These are phyloP conservation scores for Diplodia intermedia DNA, from an alignment of 2,329 filamentous ascomycete genomes.

Conservation along the genomic window DNA sequence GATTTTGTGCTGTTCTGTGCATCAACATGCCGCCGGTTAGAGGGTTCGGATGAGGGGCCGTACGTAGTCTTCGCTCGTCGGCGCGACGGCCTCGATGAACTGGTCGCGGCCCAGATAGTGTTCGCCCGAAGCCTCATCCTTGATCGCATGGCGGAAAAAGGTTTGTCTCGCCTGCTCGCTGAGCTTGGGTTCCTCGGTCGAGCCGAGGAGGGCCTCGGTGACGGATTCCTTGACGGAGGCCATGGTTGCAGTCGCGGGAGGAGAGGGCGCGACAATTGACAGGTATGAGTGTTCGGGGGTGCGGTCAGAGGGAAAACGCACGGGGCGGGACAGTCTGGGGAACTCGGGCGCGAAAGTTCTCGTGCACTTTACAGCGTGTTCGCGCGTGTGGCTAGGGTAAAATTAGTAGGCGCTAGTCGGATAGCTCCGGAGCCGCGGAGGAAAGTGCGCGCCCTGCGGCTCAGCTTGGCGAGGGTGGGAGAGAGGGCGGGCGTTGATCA, in stretches of 20 bases:
- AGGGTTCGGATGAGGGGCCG: slow-evolving; percentile 50
- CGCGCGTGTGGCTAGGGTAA: slow-evolving; percentile 25
- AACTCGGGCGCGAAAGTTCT: slow-evolving; percentile 16
- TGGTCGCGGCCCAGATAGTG: slow-evolving; percentile 81
- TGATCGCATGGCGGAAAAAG: slow-evolving; percentile 78
- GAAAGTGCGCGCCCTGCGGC: slow-evolving; percentile 22
- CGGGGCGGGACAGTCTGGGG: slow-evolving; percentile 24
- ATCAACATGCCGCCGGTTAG: slow-evolving; percentile 69
- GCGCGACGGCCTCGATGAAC: slow-evolving; percentile 90
- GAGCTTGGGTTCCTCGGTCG: slow-evolving; percentile 64
- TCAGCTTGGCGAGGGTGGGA: slow-evolving; percentile 27
- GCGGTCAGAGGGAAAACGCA: slow-evolving; percentile 28
- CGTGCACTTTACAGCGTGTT: slow-evolving; percentile 22
- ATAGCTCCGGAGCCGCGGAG: slow-evolving; percentile 30
- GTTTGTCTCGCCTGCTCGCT: slow-evolving; percentile 76
- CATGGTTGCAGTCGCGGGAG: slow-evolving; percentile 24
- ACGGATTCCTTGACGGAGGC: slow-evolving; percentile 70
- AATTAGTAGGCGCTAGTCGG: slow-evolving; percentile 31
- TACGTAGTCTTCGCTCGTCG: slow-evolving; percentile 88
- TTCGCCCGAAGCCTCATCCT: slow-evolving; percentile 78
- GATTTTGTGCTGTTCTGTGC: slow-evolving; percentile 82
- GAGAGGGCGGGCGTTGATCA: slow-evolving; percentile 2
- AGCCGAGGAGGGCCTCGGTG: slow-evolving; percentile 69
- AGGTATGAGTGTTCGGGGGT: slow-evolving; percentile 9
- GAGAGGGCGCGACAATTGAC: slow-evolving; percentile 28